Evolutionary conservation across 2,329 filamentous ascomycete genomes (phyloP), one percentile per base, ranked within the genome.

Genomic region (Pseudogymnoascus sp.): DNA sequence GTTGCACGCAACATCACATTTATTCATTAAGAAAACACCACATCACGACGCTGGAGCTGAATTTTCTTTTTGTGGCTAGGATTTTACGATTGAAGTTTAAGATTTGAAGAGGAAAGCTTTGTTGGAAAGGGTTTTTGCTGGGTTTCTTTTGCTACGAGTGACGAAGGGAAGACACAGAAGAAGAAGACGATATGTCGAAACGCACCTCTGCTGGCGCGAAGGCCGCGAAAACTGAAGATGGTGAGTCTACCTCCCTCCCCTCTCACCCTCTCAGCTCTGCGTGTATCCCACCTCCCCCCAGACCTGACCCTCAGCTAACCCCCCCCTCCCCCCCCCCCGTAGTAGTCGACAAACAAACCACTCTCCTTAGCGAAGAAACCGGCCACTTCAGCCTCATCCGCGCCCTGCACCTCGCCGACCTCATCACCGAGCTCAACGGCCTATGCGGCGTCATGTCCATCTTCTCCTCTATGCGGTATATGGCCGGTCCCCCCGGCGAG

Each of bases 361-460:
- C 83, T 68, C 82, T 92, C 50, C 82, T 92, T 47, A 85, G 84
- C 63, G 80, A 84, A 67, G 83, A 91, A 66, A 82, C 82, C 6
- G 87, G 88, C 40, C 90, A 92, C 78, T 92, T 92, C 76, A 86
- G 84, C 44, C 79, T 88, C 66, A 77, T 88, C 53, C 80, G 81
- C 64, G 85, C 85, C 63, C 82, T 94, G 74, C 87, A 96, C 75
- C 81, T 95, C 72, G 87, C 92, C 67, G 85, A 96, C 77, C 80
- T 92, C 70, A 91, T 96, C 77, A 92, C 91, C 31, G 85, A 93
- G 76, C 76, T 93, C 75, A 90, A 95, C 75, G 89, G 90, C 67
- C 89, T 92, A 76, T 94, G 91, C 77, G 91, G 91, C 67, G 86
- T 96, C 75, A 93, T 97, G 88, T 97, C 93, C 73, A 85, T 99